Evolutionary conservation across 1,284 basidiomycete genomes (phyloP).

Genomic region (Rhodotorula sp.): DNA sequence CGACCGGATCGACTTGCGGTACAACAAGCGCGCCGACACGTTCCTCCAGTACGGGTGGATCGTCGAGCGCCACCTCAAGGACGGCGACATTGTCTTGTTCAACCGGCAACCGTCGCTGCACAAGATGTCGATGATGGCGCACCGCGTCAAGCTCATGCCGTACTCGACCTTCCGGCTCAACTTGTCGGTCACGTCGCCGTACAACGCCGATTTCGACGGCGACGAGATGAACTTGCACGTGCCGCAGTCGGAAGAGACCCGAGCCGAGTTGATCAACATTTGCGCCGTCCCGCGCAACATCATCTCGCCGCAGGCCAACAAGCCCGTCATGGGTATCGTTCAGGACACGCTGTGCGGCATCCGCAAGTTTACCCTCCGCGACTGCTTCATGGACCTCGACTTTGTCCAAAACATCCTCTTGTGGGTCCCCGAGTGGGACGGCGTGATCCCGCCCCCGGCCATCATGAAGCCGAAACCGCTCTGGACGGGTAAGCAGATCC

Average conservation of each 20-base stretch:
- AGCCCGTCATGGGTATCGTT: constrained; percentile 99
- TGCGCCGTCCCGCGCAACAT: constrained; percentile 99
- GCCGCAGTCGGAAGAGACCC: constrained; percentile 98
- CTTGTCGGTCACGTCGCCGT: constrained; percentile 82
- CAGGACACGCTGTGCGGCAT: constrained; percentile 98
- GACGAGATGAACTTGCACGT: constrained; percentile 99
- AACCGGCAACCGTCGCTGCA: constrained; percentile 98
- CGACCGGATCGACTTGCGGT: constrained; percentile 94
- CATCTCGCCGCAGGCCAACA: constrained; percentile 98
- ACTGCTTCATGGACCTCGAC: constrained; percentile 89
- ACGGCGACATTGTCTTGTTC: constrained; percentile 96
- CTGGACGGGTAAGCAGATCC: constrained; percentile 97
- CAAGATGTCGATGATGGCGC: constrained; percentile 99
- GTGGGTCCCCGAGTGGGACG: constrained; percentile 98
- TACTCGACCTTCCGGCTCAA: constrained; percentile 98
- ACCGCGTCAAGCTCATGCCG: constrained; percentile 95
- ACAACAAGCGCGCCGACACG: constrained; percentile 96
- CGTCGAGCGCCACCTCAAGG: constrained; percentile 94
- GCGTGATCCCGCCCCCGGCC: constrained; percentile 83
- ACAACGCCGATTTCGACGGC: constrained; percentile 98
- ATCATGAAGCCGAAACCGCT: constrained; percentile 95
- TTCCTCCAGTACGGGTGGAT: constrained; percentile 99
- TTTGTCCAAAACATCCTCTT: constrained; percentile 95
- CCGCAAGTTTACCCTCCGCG: constrained; percentile 93
- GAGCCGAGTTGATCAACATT: constrained; percentile 94